phyloP scores from a whole-genome alignment of 805 yeast species.

The Cyberlindnera xylosilytica region DNA sequence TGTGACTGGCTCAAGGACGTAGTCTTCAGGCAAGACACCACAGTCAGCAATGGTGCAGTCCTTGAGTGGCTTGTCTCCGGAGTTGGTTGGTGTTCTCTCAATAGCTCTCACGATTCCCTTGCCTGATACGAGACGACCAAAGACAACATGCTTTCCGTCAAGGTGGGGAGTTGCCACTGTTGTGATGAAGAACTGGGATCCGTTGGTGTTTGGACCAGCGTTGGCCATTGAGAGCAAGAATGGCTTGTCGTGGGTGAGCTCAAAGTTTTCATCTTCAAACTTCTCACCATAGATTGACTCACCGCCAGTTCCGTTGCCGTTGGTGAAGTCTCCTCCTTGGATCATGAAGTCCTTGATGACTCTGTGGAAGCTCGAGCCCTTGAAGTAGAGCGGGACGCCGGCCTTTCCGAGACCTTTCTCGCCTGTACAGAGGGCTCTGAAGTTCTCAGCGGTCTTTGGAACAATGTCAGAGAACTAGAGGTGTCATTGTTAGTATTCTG shows the following conservation, averaged over 20 bases:
- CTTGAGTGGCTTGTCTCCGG: conserved; percentile 64
- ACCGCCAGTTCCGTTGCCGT: conserved; percentile 72
- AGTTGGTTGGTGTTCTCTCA: conserved; percentile 66
- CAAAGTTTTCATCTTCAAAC: conserved; percentile 88
- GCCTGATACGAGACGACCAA: conserved; percentile 84
- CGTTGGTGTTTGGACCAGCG: conserved; percentile 93
- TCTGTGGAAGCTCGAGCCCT: conserved; percentile 89
- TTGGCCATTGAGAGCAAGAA: conserved; percentile 95
- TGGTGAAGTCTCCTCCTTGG: conserved; percentile 93
- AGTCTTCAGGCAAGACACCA: conserved; percentile 71
- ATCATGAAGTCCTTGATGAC: conserved; percentile 87
- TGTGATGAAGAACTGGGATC: conserved; percentile 93
- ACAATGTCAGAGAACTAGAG: conserved; percentile 58
- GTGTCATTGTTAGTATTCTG: conserved; percentile 2
- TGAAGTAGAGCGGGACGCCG: conserved; percentile 70
- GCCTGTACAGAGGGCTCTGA: conserved; percentile 85
- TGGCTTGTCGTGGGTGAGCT: conserved; percentile 73
- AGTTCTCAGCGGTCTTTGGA: conserved; percentile 88
- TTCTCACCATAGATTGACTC: conserved; percentile 81
- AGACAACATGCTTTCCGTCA: conserved; percentile 94
- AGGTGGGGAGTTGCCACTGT: conserved; percentile 92
- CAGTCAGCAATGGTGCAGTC: conserved; percentile 74
- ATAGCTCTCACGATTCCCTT: conserved; percentile 75
- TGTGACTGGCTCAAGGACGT: conserved; percentile 40
- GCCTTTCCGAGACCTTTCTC: conserved; percentile 64